Evolutionary conservation across 1,284 basidiomycete species (phyloP), one percentile per base, ranked within the genome.

Genomic region (Pholiota adiposa): DNA sequence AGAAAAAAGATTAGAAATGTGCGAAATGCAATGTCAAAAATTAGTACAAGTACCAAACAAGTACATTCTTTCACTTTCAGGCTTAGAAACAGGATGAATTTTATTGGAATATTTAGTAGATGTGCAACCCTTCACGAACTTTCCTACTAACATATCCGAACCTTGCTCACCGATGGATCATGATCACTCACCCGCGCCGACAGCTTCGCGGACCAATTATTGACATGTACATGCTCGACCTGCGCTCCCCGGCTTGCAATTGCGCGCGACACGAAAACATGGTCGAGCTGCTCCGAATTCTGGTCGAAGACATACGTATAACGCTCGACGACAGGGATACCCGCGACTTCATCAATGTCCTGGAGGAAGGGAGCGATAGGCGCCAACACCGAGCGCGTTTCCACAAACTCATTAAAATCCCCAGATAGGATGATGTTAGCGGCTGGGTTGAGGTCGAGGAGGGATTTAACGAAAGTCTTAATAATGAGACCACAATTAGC

Each of bases 241-340:
- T 80, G 69, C 9, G 78, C 74, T 5, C 53, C 53, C 25, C 82
- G 73, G 27, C 51, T 56, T 51, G 70, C 74, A 44, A 90, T 69
- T 5, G 82, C 81, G 18, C 75, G 61, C 12, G 83, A 84, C 36
- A 87, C 73, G 68, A 87, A 83, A 18, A 77, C 74, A 66, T 88
- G 84, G 71, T 87, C 84, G 43, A 87, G 78, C 68, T 86, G 80
- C 70, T 87, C 75, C 23, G 74, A 76, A 70, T 83, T 83, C 71
- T 86, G 82, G 69, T 85, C 83, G 70, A 82, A 88, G 21, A 83
- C 77, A 66, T 86, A 87, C 51, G 80, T 86, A 72, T 88, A 88
- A 50, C 85, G 76, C 70, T 88, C 86, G 23, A 79, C 79, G 3
- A 71, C 69, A 21, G 78, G 75, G 49, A 84, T 74, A 49, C 70